phyloP scores from a whole-genome alignment of 1,139 yeast species.

The Sugiyamaella novakii region DNA sequence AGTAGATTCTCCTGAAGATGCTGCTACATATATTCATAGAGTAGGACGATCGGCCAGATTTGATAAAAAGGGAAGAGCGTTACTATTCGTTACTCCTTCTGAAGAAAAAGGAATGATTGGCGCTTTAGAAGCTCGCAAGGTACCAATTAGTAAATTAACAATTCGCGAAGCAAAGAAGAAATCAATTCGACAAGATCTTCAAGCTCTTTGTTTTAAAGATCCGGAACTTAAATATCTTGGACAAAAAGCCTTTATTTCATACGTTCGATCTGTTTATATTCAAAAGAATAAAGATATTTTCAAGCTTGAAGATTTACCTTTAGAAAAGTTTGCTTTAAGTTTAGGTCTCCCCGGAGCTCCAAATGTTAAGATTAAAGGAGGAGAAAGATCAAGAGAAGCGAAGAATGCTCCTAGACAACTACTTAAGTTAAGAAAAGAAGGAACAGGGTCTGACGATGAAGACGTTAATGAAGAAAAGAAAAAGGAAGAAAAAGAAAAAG shows the following conservation, averaged over 20 bases:
- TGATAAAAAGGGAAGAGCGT: conserved; percentile 84
- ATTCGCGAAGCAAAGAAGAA: conserved; percentile 77
- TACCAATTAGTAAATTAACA: conserved; percentile 70
- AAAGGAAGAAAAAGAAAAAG: conserved; percentile 47
- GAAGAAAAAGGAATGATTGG: conserved; percentile 80
- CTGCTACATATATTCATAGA: conserved; percentile 92
- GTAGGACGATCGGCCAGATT: conserved; percentile 97
- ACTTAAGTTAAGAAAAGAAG: conserved; percentile 56
- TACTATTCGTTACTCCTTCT: conserved; percentile 77
- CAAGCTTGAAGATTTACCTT: conserved; percentile 66
- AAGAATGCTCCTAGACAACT: conserved; percentile 82
- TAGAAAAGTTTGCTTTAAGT: conserved; percentile 82
- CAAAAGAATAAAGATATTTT: conserved; percentile 89
- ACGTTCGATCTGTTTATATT: conserved; percentile 77
- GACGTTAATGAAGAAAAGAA: conserved; percentile 37
- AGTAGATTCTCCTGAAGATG: conserved; percentile 94
- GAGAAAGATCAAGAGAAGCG: conserved; percentile 60
- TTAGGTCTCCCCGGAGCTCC: conserved; percentile 97
- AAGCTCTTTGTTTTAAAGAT: conserved; percentile 86
- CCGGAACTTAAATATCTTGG: conserved; percentile 91
- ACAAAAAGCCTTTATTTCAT: conserved; percentile 93
- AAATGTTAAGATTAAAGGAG: conserved; percentile 70
- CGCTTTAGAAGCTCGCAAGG: conserved; percentile 61
- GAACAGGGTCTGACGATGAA: conserved; percentile 65
- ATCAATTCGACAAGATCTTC: conserved; percentile 80